A percentile compares a stretch with the other conserved stretches of the same genome.
These are phyloP conservation scores for Cryptococcus amylolentus DNA, from an alignment of 1,284 basidiomycete species.

Conservation along the genomic window DNA sequence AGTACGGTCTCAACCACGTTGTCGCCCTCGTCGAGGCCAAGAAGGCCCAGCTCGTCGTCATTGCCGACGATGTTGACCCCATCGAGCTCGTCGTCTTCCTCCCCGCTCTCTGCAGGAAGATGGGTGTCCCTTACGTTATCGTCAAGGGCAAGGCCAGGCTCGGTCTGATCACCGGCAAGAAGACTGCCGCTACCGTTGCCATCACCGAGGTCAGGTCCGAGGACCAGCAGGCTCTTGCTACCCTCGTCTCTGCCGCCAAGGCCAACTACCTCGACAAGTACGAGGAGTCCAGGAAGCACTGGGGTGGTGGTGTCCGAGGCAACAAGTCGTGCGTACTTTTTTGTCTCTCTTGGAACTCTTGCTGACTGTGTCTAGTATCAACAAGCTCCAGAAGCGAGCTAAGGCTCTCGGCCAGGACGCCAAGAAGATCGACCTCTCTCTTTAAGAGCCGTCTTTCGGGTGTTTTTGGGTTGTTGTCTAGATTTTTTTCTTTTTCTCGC, in stretches of 20 bases:
- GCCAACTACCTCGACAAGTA: conserved; percentile 98
- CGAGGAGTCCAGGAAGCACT: conserved; percentile 83
- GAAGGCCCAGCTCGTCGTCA: conserved; percentile 95
- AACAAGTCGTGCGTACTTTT: conserved; percentile 61
- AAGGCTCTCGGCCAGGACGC: conserved; percentile 61
- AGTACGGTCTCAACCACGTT: conserved; percentile 96
- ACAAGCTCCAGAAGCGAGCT: conserved; percentile 90
- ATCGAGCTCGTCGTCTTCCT: conserved; percentile 98
- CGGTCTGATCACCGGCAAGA: conserved; percentile 68
- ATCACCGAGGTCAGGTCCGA: conserved; percentile 93
- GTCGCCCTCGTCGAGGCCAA: conserved; percentile 94
- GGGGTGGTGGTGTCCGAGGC: conserved; percentile 95
- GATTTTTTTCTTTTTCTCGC: background rate
- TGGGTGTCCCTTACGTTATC: conserved; percentile 96
- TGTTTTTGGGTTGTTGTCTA: conserved; percentile 17
- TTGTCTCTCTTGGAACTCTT: background rate
- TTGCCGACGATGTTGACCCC: conserved; percentile 97
- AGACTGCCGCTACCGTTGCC: conserved; percentile 87
- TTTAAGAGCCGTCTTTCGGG: conserved; percentile 32
- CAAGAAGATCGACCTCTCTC: conserved; percentile 46
- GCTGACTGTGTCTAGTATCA: conserved; percentile 66
- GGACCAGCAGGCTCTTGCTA: conserved; percentile 89
- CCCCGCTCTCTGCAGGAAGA: conserved; percentile 97
- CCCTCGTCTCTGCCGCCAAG: conserved; percentile 89
- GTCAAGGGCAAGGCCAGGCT: conserved; percentile 96